Conservation (phyloP, 2,329 filamentous ascomycete genomes). For the Cytospora piceae region DNA sequence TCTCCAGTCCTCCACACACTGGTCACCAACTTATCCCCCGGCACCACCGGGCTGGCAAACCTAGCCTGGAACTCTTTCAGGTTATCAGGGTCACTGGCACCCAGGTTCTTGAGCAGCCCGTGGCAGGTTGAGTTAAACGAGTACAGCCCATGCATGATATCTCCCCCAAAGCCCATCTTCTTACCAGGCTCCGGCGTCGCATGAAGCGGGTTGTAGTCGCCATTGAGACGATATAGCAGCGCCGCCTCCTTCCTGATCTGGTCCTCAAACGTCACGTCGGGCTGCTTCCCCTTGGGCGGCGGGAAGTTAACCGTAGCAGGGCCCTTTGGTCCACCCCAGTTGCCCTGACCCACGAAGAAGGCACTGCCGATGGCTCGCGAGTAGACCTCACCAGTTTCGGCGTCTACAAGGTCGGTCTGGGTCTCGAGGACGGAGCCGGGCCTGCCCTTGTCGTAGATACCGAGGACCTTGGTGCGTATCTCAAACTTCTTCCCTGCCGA, state of each 20-base stretch:
- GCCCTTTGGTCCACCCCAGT: constrained; percentile 90
- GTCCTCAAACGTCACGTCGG: constrained; percentile 71
- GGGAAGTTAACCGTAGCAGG: constrained; percentile 79
- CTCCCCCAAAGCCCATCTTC: constrained; percentile 89
- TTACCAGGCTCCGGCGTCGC: constrained; percentile 81
- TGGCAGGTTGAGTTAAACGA: constrained; percentile 83
- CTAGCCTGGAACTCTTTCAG: constrained; percentile 87
- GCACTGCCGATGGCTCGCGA: constrained; percentile 68
- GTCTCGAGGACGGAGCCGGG: constrained; percentile 81
- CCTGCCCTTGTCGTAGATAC: constrained; percentile 89
- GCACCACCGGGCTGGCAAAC: constrained; percentile 83
- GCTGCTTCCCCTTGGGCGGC: constrained; percentile 68
- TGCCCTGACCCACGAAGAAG: constrained; percentile 79
- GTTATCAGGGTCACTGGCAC: constrained; percentile 77
- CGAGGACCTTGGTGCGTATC: constrained; percentile 75
- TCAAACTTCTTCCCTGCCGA: constrained; percentile 77
- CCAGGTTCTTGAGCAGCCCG: constrained; percentile 72
- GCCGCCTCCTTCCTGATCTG: constrained; percentile 75
- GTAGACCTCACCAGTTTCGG: constrained; percentile 70
- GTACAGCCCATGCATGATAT: constrained; percentile 88
- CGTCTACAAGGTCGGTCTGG: constrained; percentile 77
- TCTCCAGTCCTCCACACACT: constrained; percentile 81
- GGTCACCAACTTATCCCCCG: constrained; percentile 79
- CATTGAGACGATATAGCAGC: constrained; percentile 81
- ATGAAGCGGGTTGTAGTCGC: constrained; percentile 93